Evolutionary conservation across 2,329 filamentous ascomycete species (phyloP).

Genomic region (Fusarium sacchari): DNA sequence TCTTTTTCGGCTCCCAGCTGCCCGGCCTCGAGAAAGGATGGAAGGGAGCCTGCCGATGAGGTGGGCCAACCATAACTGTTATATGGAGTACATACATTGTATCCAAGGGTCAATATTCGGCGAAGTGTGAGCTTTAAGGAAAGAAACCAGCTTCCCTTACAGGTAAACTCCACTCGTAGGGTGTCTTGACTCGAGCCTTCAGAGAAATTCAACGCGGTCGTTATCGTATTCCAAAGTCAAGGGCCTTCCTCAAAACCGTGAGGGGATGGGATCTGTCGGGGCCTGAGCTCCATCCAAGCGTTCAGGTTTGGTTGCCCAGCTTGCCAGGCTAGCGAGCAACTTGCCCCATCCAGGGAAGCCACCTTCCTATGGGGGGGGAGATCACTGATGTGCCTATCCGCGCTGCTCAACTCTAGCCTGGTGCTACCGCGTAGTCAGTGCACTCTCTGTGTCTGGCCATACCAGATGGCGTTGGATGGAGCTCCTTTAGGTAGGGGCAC

Average conservation of each 20-base stretch:
- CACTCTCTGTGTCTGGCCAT: constrained; percentile 5
- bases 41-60: constrained; percentile 25
- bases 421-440: constrained; percentile 36
- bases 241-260: constrained; percentile 5
- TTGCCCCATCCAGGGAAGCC: constrained; percentile 12
- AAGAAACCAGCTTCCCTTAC: constrained; percentile 12
- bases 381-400: constrained; percentile 30
- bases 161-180: constrained; percentile 19
- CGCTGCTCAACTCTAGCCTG: constrained; percentile 17
- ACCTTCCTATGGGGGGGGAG: constrained; percentile 16
- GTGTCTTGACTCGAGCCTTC: constrained; percentile 36
- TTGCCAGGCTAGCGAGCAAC: constrained; percentile 1
- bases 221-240: not conserved
- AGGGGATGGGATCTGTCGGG: constrained; percentile 10
- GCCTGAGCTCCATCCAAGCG: constrained; percentile 5
- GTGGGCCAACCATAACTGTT: not conserved
- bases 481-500: constrained; percentile 7
- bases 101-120: constrained; percentile 1
- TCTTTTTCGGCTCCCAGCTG: constrained; percentile 12
- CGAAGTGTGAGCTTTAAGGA: constrained; percentile 5
- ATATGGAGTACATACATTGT: not conserved
- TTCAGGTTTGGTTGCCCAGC: not conserved
- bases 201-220: not conserved
- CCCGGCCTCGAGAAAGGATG: not conserved
- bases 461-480: constrained; percentile 31